Evolutionary conservation across 2,329 filamentous ascomycete genomes (phyloP), one percentile per base, ranked within the genome.

Genomic region (Fusarium buxicola): DNA sequence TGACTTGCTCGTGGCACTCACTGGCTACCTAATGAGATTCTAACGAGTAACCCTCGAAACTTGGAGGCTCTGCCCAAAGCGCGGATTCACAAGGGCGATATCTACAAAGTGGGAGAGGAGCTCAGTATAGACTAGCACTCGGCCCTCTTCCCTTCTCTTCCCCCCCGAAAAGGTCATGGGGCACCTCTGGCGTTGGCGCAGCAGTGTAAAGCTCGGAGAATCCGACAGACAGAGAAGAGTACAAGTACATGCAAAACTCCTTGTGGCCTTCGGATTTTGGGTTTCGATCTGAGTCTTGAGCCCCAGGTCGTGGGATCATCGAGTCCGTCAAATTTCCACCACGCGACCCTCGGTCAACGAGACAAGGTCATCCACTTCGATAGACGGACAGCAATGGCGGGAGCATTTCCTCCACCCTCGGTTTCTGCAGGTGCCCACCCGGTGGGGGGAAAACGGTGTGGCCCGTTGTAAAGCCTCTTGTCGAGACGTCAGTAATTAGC

Each of bases 281-380:
- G 35, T 32, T 64, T 24, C 21, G 34, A 32, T 12, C n/a, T 44
- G 28, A 31, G 28, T 56, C 44, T 60, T 48, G 25, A 48, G 36
- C 25, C 28, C 44, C 31, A 32, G 51, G 47, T 58, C 47, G 57
- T 38, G 48, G 53, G 58, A 39, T 63, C 58, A 63, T 55, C 32
- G 41, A 58, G 47, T 49, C 43, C 39, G 53, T 43, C 61, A 38
- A 28, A 54, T 39, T 18, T 31, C 28, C 32, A 50, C 44, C 53
- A 65, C 39, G 52, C 45, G 61, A 54, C 57, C 61, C 47, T 16
- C 38, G 31, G 21, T 39, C 30, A 25, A 46, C 45, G 31, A 8
- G n/a, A 41, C 18, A 18, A 47, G 38, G 24, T 40, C 35, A 25
- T 13, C 15, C 34, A 10, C 13, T 27, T 25, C 24, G 34, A 24